Base-by-base conservation (phyloP, 345 rosid genomes). In the Pistacia atlantica region DNA sequence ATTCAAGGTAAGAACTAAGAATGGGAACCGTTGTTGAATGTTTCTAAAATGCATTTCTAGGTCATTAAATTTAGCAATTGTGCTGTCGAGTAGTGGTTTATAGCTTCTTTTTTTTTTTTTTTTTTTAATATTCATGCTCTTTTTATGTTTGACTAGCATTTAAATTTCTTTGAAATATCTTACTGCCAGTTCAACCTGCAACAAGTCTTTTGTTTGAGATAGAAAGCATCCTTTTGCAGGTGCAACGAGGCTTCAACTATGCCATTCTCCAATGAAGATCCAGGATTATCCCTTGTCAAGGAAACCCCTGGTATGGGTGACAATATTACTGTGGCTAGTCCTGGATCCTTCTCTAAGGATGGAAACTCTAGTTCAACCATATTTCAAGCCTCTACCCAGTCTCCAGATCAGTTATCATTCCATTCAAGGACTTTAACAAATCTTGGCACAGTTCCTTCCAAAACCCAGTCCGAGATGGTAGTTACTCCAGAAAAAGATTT, bases 401-500 rank as follows among this genome's bases (percentile, higher is more conserved):
- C 86, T 42, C 74, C 88, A 35, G 86, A 87, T 81, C 90, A 79
- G 73, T 80, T 73, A 31, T 68, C 89, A 57, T 74, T 77, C 80
- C 80, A 69, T 69, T 89, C 86, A 42, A 51, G 62, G 71, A 85
- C 80, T 79, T 71, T 83, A 59, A 75, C 82, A 76, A 77, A 76
- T 65, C 82, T 75, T 46, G 80, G 79, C 22, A 74, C 67, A 79
- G 81, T 71, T 78, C 66, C 81, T 63, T 73, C 83, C 70, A 75
- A 73, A 57, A 64, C 78, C 35, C 84, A 81, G 61, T 75, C 82
- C 42, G 81, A 86, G 3, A 59, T 37, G 77, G 54, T 65, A 65
- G 79, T 82, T 72, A 91, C 87, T 79, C 91, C 95, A 4, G 81
- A 79, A 64, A 88, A 83, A 75, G 79, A 87, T 74, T 75, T 73